A percentile compares a stretch with the other conserved stretches of the same genome.
These are phyloP conservation scores for Xerocomus spinulosus DNA, from an alignment of 768 basidiomycete species.

Conservation along the genomic window DNA sequence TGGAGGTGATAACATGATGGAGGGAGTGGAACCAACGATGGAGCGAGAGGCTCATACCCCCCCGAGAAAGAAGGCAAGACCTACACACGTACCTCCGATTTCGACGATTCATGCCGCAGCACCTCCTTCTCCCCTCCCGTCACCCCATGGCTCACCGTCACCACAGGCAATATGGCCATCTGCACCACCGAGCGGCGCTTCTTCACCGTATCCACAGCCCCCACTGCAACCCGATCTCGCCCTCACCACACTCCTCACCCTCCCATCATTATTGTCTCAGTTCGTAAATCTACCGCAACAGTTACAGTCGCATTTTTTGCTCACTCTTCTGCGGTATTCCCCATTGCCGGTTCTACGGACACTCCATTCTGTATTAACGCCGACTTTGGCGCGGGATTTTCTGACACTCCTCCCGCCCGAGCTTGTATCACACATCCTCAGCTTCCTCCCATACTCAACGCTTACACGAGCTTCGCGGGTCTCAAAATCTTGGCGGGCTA, in stretches of 20 bases:
- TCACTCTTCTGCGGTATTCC: conserved; percentile 88
- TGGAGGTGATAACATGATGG: conserved; percentile 57
- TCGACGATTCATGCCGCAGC: conserved; percentile 69
- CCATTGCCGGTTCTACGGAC: conserved; percentile 88
- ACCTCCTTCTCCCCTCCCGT: conserved; percentile 80
- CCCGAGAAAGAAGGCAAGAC: conserved; percentile 74
- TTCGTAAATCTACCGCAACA: conserved; percentile 76
- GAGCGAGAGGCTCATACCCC: conserved; percentile 43
- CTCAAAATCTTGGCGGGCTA: conserved; percentile 83
- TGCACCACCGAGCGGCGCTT: conserved; percentile 72
- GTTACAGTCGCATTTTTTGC: conserved; percentile 89
- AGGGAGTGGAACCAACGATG: conserved; percentile 63
- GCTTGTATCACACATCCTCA: conserved; percentile 83
- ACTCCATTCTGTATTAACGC: conserved; percentile 81
- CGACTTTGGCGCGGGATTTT: conserved; percentile 92
- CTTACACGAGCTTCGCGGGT: conserved; percentile 87
- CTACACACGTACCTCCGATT: conserved; percentile 53
- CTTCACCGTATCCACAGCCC: conserved; percentile 62
- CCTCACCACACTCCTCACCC: conserved; percentile 77
- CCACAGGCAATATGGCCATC: conserved; percentile 77
- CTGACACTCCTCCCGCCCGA: conserved; percentile 89
- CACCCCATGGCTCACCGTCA: conserved; percentile 79
- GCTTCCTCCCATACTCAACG: conserved; percentile 75
- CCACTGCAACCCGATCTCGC: conserved; percentile 80
- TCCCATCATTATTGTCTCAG: conserved; percentile 77